These are phyloP conservation scores for Petrea volubilis DNA, from an alignment of 257 asterid genomes.

Conservation along the genomic window DNA sequence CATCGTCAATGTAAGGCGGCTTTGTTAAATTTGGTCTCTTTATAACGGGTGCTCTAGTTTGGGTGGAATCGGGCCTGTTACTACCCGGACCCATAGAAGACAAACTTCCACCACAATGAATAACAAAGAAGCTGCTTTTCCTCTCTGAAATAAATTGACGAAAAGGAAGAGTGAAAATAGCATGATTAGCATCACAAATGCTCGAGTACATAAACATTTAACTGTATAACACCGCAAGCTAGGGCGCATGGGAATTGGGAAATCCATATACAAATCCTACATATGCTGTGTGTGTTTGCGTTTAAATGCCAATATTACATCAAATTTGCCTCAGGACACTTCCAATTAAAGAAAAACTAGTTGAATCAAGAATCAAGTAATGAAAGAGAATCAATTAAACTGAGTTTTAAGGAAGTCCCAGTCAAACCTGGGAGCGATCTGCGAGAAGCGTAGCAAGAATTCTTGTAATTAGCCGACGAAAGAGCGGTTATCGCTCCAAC, in stretches of 20 bases:
- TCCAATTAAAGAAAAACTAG: background rate
- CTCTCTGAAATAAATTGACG: constrained; percentile 41
- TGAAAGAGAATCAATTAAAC: background rate
- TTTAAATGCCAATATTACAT: background rate
- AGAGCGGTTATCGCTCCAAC: constrained; percentile 51
- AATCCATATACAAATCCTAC: background rate
- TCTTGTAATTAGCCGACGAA: constrained; percentile 45
- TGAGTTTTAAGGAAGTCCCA: background rate
- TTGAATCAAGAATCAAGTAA: background rate
- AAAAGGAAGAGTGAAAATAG: constrained; percentile 6
- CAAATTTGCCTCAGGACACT: background rate
- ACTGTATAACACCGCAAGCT: background rate
- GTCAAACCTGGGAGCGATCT: constrained; percentile 46
- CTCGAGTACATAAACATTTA: background rate
- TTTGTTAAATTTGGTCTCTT: too few species aligned
- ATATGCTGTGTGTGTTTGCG: background rate
- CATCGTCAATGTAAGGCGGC: constrained; percentile 92
- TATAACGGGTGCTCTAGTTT: too few species aligned
- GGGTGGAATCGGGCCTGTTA: too few species aligned
- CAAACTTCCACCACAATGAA: constrained; percentile 45
- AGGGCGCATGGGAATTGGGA: background rate
- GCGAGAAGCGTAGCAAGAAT: constrained; percentile 30
- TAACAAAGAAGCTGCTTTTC: constrained; percentile 32
- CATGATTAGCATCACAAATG: background rate
- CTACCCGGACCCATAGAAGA: too few species aligned